Evolutionary conservation across 2,329 filamentous ascomycete genomes (phyloP).

Genomic region (Aureobasidium pullulans): DNA sequence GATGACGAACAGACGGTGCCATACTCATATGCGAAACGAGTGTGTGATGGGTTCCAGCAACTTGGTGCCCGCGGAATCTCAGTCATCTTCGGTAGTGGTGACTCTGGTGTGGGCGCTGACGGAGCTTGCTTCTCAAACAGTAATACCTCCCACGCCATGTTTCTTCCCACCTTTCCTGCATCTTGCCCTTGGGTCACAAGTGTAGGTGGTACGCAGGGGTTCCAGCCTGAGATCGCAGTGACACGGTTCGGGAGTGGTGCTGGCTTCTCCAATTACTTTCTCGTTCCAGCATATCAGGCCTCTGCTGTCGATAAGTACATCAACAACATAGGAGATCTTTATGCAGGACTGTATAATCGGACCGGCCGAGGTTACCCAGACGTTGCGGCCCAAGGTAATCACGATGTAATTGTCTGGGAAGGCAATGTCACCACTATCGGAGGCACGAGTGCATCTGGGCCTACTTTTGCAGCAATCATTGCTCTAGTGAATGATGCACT

Average conservation of each 20-base stretch:
- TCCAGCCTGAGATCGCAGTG: constrained; percentile 37
- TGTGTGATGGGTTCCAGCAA: constrained; percentile 57
- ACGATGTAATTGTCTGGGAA: constrained; percentile 39
- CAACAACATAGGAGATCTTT: constrained; percentile 29
- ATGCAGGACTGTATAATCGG: constrained; percentile 36
- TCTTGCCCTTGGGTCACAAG: constrained; percentile 41
- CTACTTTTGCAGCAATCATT: constrained; percentile 52
- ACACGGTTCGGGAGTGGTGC: constrained; percentile 37
- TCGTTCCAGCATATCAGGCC: constrained; percentile 28
- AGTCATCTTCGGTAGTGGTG: constrained; percentile 55
- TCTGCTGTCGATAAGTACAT: constrained; percentile 32
- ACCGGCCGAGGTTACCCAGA: constrained; percentile 39
- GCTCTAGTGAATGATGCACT: constrained; percentile 55
- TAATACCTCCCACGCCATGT: constrained; percentile 37
- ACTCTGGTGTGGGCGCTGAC: constrained; percentile 47
- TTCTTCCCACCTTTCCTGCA: constrained; percentile 40
- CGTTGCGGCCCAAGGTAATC: constrained; percentile 45
- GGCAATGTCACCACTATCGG: constrained; percentile 38
- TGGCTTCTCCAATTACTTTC: constrained; percentile 30
- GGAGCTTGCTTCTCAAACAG: constrained; percentile 32
- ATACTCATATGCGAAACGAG: constrained; percentile 48
- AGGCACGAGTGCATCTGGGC: constrained; percentile 52
- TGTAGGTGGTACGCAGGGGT: constrained; percentile 37
- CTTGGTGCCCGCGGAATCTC: constrained; percentile 57
- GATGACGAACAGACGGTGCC: constrained; percentile 58